Base-by-base conservation (phyloP, 225 moss, liverwort and hornwort genomes). In the Physcomitrellopsis africana region DNA sequence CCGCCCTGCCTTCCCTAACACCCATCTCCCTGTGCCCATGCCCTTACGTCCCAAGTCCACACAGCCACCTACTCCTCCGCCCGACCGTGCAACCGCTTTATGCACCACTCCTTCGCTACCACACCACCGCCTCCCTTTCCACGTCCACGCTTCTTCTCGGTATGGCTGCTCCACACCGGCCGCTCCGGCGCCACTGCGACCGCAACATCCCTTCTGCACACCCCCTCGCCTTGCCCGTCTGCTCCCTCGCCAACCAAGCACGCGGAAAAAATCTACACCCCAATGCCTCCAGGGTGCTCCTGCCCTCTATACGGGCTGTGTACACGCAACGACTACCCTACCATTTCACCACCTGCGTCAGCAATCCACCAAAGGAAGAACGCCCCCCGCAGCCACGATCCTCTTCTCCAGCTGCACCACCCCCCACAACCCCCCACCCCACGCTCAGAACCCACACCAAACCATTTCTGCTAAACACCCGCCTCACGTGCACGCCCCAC, bases 331-430 rank as follows among this genome's bases (percentile, higher is more conserved):
- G 22, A 64, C 10, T 67, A 29, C 46, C 19, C 51, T 44, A 58
- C 13, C 26, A 37, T 20, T 12, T 14, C 17, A 22, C 20, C 32
- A 16, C n/a, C 42, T 55, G 23, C 10, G 41, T 74, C 73, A 83
- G 57, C 29, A 74, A 42, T 79, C 78, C 75, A 79, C 32, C 15
- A 19, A 83, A 51, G 76, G 79, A 66, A 76, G 83, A 55, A 70
- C 56, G 49, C 83, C 83, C 26, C 83, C 79, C 19, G 71, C 65
- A 54, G 60, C 83, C 55, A 79, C 61, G 18, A 83, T 79, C 56
- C 22, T 44, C 29, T 76, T 79, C 79, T 83, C 83, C 62, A 83
- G 72, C 83, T 79, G 83, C 83, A 72, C 27, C 56, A 74, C 29
- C 56, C 46, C 67, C 60, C n/a, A n/a, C n/a, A n/a, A 72, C 9